Conservation (phyloP, 108 stramenopile species). For the Aurantiochytrium sp. region DNA sequence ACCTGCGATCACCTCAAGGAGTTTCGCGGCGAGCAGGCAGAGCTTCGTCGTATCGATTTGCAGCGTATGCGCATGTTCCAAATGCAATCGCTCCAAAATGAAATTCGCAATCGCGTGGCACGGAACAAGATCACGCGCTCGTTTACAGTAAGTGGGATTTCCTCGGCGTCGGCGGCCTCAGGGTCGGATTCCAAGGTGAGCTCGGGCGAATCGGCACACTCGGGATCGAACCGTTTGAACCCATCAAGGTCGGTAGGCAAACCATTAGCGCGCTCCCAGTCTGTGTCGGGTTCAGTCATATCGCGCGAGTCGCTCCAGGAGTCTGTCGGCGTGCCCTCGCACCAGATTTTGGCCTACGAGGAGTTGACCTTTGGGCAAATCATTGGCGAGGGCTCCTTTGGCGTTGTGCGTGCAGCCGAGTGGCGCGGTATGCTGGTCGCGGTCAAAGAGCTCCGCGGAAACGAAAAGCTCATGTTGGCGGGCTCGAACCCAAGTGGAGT, state of each 20-base stretch:
- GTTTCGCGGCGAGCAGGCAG: not conserved
- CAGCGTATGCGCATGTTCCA: not conserved
- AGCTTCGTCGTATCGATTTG: not conserved
- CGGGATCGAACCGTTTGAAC: not conserved
- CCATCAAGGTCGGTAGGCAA: not conserved
- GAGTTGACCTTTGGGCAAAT: constrained; percentile 22
- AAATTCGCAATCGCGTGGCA: not conserved
- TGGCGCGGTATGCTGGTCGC: constrained; percentile 40
- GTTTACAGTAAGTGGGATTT: not conserved
- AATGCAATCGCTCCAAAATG: not conserved
- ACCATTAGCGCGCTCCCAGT: not conserved
- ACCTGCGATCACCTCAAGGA: not conserved
- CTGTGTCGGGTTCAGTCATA: no score
- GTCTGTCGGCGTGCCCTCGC: not conserved
- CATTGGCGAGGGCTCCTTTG: constrained; percentile 36
- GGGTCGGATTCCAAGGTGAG: not conserved
- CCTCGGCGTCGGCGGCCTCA: not conserved
- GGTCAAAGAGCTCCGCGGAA: constrained; percentile 28
- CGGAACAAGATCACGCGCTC: not conserved
- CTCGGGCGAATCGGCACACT: not conserved
- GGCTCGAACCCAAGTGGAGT: not conserved
- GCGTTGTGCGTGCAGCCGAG: constrained; percentile 21
- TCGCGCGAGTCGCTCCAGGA: not conserved
- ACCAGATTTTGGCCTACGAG: constrained; percentile 21
- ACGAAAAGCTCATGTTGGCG: not conserved